Percentiles rank a stretch among this genome's conserved stretches.
Evolutionary conservation across 2,329 filamentous ascomycete species (phyloP).

Genomic region (Ceratocystis ficicola): DNA sequence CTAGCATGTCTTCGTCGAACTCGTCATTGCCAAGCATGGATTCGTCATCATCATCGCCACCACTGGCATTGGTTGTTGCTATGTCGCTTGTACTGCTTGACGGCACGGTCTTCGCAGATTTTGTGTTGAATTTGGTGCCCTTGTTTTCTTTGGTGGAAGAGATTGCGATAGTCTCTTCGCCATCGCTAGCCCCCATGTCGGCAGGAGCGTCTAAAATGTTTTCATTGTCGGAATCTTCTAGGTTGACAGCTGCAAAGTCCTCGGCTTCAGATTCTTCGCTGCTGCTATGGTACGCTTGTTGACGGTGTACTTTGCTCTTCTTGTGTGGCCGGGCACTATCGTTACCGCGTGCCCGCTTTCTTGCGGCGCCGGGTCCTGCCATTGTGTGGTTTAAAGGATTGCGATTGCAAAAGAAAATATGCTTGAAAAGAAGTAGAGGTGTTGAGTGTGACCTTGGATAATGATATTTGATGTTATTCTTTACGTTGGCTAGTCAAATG

Average conservation of each 20-base stretch:
- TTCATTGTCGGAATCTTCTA: conserved; percentile 48
- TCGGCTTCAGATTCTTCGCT: conserved; percentile 34
- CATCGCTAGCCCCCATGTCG: conserved; percentile 34
- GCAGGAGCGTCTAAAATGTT: conserved; percentile 42
- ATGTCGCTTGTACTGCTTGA: conserved; percentile 26
- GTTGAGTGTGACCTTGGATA: not conserved
- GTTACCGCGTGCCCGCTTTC: conserved; percentile 30
- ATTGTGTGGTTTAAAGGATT: conserved; percentile 12
- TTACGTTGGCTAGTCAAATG: not conserved
- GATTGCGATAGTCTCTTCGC: conserved; percentile 28
- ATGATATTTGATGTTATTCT: not conserved
- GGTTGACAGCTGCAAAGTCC: conserved; percentile 40
- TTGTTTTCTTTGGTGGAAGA: conserved; percentile 26
- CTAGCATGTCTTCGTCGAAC: conserved; percentile 25
- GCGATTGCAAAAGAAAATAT: not conserved
- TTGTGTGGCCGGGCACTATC: conserved; percentile 35
- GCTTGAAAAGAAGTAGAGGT: not conserved
- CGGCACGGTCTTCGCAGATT: conserved; percentile 24
- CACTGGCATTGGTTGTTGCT: conserved; percentile 23
- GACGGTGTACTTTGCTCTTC: conserved; percentile 31
- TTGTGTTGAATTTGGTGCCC: conserved; percentile 20
- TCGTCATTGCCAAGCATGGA: conserved; percentile 29
- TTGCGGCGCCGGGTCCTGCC: conserved; percentile 22
- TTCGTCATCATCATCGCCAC: conserved; percentile 24
- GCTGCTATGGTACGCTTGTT: conserved; percentile 41